Conservation (phyloP, 202 grass and related monocot species). For the Schoenoplectus tabernaemontani region DNA sequence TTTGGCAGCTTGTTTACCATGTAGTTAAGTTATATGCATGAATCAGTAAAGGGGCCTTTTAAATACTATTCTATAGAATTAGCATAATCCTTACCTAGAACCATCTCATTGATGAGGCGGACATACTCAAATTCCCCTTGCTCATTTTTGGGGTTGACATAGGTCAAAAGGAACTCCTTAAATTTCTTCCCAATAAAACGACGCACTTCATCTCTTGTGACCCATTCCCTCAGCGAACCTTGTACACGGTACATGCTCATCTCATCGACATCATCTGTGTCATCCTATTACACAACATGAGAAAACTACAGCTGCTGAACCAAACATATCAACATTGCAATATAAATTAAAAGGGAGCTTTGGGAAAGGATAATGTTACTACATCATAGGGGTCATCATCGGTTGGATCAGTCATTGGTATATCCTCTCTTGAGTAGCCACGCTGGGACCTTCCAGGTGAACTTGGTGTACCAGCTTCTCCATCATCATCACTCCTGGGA, state of each 20-base stretch:
- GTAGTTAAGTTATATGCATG: not conserved
- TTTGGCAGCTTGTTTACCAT: not conserved
- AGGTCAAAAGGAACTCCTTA: slow-evolving; percentile 94
- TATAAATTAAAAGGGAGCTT: not conserved
- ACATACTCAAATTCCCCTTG: slow-evolving; percentile 97
- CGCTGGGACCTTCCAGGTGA: slow-evolving; percentile 79
- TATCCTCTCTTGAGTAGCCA: slow-evolving; percentile 66
- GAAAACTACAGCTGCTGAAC: not conserved
- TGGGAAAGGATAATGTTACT: slow-evolving; percentile 16
- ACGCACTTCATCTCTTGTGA: slow-evolving; percentile 93
- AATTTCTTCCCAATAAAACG: slow-evolving; percentile 99
- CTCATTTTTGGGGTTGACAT: slow-evolving; percentile 90
- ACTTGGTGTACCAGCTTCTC: slow-evolving; percentile 69
- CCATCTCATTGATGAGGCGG: slow-evolving; percentile 88
- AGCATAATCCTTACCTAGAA: slow-evolving; percentile 49
- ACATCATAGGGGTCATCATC: slow-evolving; percentile 94
- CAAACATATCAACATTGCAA: slow-evolving; percentile 16
- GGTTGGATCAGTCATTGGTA: slow-evolving; percentile 82
- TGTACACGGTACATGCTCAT: slow-evolving; percentile 98
- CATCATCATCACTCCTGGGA: slow-evolving; percentile 79
- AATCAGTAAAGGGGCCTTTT: not conserved
- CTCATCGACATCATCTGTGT: slow-evolving; percentile 93
- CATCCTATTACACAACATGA: slow-evolving; percentile 49
- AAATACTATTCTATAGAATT: not conserved
- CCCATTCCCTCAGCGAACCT: slow-evolving; percentile 92